Conservation (phyloP, 305 asterid genomes). For the Plantago lanceolata region DNA sequence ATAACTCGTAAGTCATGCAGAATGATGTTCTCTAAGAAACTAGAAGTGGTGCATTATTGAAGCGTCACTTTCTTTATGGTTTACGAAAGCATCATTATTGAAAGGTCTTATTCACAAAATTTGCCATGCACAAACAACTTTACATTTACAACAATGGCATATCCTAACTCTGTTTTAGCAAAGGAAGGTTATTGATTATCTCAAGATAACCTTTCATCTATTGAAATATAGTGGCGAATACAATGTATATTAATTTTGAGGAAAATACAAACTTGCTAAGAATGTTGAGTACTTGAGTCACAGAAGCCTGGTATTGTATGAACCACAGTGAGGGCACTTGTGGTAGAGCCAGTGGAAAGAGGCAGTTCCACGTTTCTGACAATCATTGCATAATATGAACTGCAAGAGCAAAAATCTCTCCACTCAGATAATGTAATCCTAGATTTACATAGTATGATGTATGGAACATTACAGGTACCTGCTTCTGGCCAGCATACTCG, state of each 20-base stretch:
- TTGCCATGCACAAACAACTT: constrained; percentile 15
- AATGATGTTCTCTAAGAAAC: background rate
- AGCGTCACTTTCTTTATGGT: background rate
- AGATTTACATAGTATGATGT: constrained; percentile 13
- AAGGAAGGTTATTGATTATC: constrained; percentile 22
- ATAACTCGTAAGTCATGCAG: background rate
- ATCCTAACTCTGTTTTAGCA: constrained; percentile 29
- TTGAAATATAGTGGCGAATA: background rate
- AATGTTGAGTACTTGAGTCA: constrained; percentile 37
- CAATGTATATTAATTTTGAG: constrained; percentile 5
- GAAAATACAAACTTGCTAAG: constrained; percentile 25
- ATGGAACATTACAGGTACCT: constrained; percentile 38
- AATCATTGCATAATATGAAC: constrained; percentile 86
- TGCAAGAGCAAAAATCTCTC: constrained; percentile 28
- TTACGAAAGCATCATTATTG: constrained; percentile 3
- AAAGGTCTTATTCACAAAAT: constrained; percentile 23
- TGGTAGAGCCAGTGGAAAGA: constrained; percentile 77
- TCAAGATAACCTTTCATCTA: constrained; percentile 15
- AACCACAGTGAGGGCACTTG: constrained; percentile 75
- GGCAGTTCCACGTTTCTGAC: constrained; percentile 67
- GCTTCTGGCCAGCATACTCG: constrained; percentile 63
- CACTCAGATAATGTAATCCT: constrained; percentile 14
- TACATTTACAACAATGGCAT: constrained; percentile 19
- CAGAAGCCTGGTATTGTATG: constrained; percentile 76
- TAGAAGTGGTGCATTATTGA: background rate